Evolutionary conservation across 2,329 filamentous ascomycete genomes (phyloP), one percentile per base, ranked within the genome.

Genomic region (Rhynchosporium secalis): DNA sequence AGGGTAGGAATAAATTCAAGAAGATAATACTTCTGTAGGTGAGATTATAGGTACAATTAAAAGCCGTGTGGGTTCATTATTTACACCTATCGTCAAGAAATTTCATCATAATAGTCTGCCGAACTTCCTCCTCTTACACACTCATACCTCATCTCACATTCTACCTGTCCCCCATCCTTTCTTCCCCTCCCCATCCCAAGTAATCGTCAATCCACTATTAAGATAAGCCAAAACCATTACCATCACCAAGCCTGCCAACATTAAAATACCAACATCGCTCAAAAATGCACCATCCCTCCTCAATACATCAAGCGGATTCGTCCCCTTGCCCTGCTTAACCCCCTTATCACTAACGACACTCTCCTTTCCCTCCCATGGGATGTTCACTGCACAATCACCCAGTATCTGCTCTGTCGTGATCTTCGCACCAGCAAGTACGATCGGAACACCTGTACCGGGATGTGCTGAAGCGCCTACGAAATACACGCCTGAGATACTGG

Each of bases 401-500:
- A 83, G 67, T 4, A 86, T 77, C 72, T 85, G 80, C 68, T 81
- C 81, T 8, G 76, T 78, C 0, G 83, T 83, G 60, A 91, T 80
- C 73, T 86, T 88, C 8, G 86, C 84, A 0, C 89, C 88, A 0
- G 88, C 88, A 9, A 91, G 76, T 31, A 87, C 86, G 61, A 92
- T 89, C 3, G 89, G 89, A 26, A 92, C 89, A 0, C 89, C 89
- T 0, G 89, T 91, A 1, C 89, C 89, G 0, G 89, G 89, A 76
- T 92, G 89, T 26, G 88, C 89, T 70, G 85, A 88, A 1, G 89
- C 89, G 40, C 89, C 89, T 0, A 91, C 89, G 71, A 92, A 91
- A 71, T 90, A 91, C 29, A 86, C 74, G 4, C 77, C 78, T 4
- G 76, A 69, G 38, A 87, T 78, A 66, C 48, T 55, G 1, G 66